Base-by-base conservation (phyloP, 2,329 filamentous ascomycete genomes). In the Ustulina deusta region DNA sequence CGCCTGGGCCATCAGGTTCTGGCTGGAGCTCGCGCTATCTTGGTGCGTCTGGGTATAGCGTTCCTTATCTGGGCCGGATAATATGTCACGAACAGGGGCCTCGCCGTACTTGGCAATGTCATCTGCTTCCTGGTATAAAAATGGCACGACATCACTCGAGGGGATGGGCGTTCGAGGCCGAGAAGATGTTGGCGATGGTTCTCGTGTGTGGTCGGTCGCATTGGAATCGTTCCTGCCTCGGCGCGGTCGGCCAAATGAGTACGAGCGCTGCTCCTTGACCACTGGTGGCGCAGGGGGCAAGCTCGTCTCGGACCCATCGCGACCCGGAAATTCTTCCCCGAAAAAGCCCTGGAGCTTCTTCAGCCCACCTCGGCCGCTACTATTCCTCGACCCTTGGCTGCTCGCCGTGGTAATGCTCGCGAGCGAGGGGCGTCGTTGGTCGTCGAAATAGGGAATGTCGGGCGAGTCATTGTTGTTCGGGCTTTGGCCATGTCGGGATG, bases 141-240 rank as follows among this genome's bases (percentile, higher is more conserved):
- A 99, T n/a, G 96, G 96, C 44, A 97, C 96, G 65, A 99, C 94
- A 80, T 98, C 95, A 76, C 93, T 96, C 13, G 93, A 93, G 48
- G 93, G 93, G 59, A 94, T 85, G 13, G 94, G 94, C n/a, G 93
- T 97, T 74, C 91, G 87, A 55, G 94, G 93, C 72, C 93, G 87
- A 32, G 92, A 94, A 36, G 88, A 89, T 60, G 88, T 87, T 46
- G 93, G 93, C 61, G 94, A 97, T 52, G 85, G 86, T 70, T 94
- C 91, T 71, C 75, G 71, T 71, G 90, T 90, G 74, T 91, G 87
- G 76, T 96, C 89, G 61, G 89, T 90, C 61, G 88, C 88, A 79
- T 89, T 89, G 60, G 94, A 97, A 79, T 93, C 91, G 79, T 95
- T 94, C 75, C 94, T 89, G 77, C 93, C 90, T 71, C 93, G 87